These are phyloP conservation scores for Lotmaria passim DNA, from an alignment of 208 protist species.

Conservation along the genomic window DNA sequence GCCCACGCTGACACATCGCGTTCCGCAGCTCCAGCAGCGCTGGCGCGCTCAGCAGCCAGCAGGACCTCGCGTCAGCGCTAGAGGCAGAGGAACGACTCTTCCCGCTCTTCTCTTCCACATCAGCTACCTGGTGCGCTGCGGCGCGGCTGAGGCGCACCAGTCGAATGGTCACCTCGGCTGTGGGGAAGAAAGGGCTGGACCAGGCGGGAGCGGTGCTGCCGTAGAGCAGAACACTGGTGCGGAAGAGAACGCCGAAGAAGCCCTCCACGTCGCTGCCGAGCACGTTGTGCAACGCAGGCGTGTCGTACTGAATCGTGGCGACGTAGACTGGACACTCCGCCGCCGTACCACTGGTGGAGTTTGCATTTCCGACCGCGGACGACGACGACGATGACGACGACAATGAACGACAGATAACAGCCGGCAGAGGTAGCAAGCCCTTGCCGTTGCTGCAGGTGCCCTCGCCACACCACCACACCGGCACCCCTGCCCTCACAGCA, in stretches of 20 bases:
- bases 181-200: conserved; percentile 64
- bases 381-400: background rate
- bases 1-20: conserved; percentile 46
- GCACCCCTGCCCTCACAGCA: conserved; percentile 38
- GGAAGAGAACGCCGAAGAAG: conserved; percentile 40
- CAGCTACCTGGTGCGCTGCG: background rate
- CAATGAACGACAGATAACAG: conserved; percentile 1
- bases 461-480: conserved; percentile 70
- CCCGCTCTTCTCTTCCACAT: background rate
- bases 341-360: too few relatives aligned
- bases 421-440: conserved; percentile 53
- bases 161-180: conserved; percentile 41
- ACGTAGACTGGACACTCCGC: conserved; percentile 35
- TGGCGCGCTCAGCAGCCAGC: conserved; percentile 27
- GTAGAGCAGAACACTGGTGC: conserved; percentile 53
- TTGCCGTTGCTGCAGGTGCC: conserved; percentile 80
- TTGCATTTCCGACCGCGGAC: too few relatives aligned
- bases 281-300: conserved; percentile 65
- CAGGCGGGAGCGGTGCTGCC: conserved; percentile 58
- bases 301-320: conserved; percentile 61
- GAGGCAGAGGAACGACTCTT: background rate
- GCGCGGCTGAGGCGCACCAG: conserved; percentile 16
- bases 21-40: conserved; percentile 42
- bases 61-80: background rate
- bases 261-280: conserved; percentile 37